Conservation (phyloP, 23 red algal species). For the Gracilaria domingensis region DNA sequence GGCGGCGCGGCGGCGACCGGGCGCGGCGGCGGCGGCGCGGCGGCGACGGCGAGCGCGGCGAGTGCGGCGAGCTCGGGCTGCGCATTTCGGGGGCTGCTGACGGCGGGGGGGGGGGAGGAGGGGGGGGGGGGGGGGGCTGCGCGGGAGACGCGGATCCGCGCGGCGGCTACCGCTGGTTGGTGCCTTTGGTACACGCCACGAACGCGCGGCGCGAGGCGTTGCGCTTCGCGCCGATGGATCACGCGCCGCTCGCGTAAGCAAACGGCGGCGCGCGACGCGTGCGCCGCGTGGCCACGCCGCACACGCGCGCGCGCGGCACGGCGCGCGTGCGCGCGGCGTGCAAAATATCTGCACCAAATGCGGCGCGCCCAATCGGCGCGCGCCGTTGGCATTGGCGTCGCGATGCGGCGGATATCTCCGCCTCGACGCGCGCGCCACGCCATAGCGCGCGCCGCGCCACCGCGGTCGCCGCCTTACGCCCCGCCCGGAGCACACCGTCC, state of each 20-base stretch:
- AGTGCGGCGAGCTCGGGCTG: too few relatives aligned
- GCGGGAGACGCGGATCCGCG: too few relatives aligned
- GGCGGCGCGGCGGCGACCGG: background rate
- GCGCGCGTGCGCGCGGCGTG: background rate
- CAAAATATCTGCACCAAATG: conserved; percentile 34
- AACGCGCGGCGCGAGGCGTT: too few relatives aligned
- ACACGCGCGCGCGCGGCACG: background rate
- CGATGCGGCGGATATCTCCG: conserved; percentile 26
- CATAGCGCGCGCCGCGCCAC: background rate
- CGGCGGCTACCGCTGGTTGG: too few relatives aligned
- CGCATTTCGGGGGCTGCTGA: too few relatives aligned
- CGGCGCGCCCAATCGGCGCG: background rate
- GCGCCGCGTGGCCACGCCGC: background rate
- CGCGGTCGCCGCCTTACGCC: too few relatives aligned
- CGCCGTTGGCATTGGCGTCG: background rate
- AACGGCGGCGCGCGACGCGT: background rate
- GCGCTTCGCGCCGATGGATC: too few relatives aligned
- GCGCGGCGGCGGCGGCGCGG: background rate
- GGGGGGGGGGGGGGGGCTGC: too few relatives aligned
- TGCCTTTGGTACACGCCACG: too few relatives aligned
- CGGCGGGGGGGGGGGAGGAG: too few relatives aligned
- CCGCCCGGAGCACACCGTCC: too few relatives aligned
- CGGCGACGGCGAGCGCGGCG: background rate
- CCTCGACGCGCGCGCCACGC: background rate
- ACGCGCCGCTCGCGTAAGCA: too few relatives aligned